Percentiles rank a stretch among this genome's conserved stretches.
These are phyloP conservation scores for Patellifolia procumbens DNA, from an alignment of 179 eudicot species.

Conservation along the genomic window DNA sequence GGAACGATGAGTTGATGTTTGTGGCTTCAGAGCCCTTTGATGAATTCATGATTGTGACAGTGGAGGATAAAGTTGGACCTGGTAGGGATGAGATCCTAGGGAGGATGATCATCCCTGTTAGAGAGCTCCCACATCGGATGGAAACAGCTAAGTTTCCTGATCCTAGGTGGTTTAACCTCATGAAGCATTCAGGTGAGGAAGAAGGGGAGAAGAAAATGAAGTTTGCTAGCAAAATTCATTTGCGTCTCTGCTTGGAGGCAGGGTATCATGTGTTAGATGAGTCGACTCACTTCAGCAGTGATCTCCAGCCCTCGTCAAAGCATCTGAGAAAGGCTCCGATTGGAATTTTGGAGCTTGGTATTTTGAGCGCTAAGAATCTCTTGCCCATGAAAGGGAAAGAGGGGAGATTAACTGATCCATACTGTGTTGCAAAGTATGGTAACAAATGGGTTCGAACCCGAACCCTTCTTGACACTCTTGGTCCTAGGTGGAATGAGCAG, in stretches of 20 bases:
- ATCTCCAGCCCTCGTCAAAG: conserved; percentile 85
- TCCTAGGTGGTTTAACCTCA: conserved; percentile 66
- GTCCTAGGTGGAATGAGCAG: conserved; percentile 87
- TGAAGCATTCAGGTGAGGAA: conserved; percentile 41
- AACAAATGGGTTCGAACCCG: conserved; percentile 95
- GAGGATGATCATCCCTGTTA: conserved; percentile 51
- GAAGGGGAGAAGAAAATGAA: conserved; percentile 61
- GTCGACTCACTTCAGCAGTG: conserved; percentile 85
- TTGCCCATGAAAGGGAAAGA: conserved; percentile 76
- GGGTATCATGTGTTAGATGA: conserved; percentile 95
- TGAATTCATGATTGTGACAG: conserved; percentile 53
- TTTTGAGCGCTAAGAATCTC: conserved; percentile 69
- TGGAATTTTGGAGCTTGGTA: conserved; percentile 79
- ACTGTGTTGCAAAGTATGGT: conserved; percentile 91
- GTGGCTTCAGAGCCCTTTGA: conserved; percentile 92
- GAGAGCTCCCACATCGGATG: conserved; percentile 59
- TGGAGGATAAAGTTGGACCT: conserved; percentile 61
- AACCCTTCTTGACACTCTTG: conserved; percentile 66
- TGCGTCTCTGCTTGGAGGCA: conserved; percentile 61
- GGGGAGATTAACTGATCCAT: conserved; percentile 73
- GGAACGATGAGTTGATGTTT: conserved; percentile 91
- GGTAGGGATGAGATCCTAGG: conserved; percentile 76
- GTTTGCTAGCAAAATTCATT: conserved; percentile 70
- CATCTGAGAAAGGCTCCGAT: conserved; percentile 61
- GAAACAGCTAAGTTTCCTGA: conserved; percentile 62